These are phyloP conservation scores for Cercospora sojina DNA, from an alignment of 2,329 filamentous ascomycete genomes.

Conservation along the genomic window DNA sequence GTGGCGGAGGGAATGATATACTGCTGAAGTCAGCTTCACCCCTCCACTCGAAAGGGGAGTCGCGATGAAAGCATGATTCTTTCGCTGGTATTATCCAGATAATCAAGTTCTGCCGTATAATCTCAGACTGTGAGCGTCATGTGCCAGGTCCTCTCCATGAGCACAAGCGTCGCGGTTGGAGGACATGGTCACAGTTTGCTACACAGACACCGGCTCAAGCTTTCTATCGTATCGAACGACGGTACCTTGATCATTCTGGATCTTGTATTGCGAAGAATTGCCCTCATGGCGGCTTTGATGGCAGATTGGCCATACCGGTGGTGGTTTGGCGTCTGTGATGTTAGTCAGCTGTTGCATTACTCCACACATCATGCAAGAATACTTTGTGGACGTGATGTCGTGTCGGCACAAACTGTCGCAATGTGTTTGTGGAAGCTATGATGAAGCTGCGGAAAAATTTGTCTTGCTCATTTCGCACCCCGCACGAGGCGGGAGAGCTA, in stretches of 20 bases:
- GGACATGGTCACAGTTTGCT: conserved; percentile 16
- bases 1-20: conserved; percentile 29
- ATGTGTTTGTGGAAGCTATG: not conserved
- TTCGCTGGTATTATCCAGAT: conserved; percentile 98
- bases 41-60: conserved; percentile 42
- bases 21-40: conserved; percentile 42
- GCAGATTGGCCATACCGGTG: conserved; percentile 18
- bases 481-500: not conserved
- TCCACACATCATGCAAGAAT: not conserved
- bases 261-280: conserved; percentile 18
- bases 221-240: conserved; percentile 23
- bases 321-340: conserved; percentile 4
- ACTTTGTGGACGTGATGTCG: not conserved
- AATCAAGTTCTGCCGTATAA: conserved; percentile 96
- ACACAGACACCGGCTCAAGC: conserved; percentile 28
- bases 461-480: conserved; percentile 3
- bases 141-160: conserved; percentile 26
- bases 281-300: conserved; percentile 21
- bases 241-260: conserved; percentile 28
- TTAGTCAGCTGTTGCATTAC: conserved; percentile 6
- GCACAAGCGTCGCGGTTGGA: conserved; percentile 16
- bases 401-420: not conserved
- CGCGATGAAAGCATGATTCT: conserved; percentile 76
- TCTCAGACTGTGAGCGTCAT: conserved; percentile 63
- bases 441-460: not conserved